Evolutionary conservation across 495 filamentous ascomycete genomes (phyloP), one percentile per base, ranked within the genome.

Genomic region (Xylaria castorea): DNA sequence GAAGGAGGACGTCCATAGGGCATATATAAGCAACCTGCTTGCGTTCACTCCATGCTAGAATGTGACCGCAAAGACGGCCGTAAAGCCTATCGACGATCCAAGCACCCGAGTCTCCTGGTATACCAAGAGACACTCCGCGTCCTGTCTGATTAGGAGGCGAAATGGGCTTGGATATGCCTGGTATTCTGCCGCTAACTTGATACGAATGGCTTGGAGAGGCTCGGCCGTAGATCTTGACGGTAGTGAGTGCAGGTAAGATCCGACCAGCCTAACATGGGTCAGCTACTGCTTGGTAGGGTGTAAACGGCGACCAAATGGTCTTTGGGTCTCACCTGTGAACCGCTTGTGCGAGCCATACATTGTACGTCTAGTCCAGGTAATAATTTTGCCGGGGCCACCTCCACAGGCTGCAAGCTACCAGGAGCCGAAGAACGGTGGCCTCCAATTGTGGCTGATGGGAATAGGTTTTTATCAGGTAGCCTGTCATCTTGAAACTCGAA

Each of bases 61-160:
- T 92, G 74, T 97, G 94, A 20, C 95, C 95, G 78, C 92, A 94
- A 5, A 97, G 90, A 38, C 89, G 88, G n/a, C 93, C 93, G 22
- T 89, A 85, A 8, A 88, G 86, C 69, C 93, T 92, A 73, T 97
- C 93, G 69, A 97, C 91, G 20, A 98, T 88, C 95, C 95, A 98
- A 22, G 95, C 94, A 20, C 95, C 95, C 14, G 92, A 95, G 79
- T 98, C 95, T 25, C 95, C 95, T 30, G 93, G 94, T 51, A 94
- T 91, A n/a, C 87, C 86, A 66, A 89, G 82, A 12, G 84, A 75
- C 1, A 76, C 73, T 1, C 25, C 67, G 25, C 30, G 70, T 50
- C 63, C 42, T 48, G 4, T 27, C 27, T 67, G 70, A 16, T 61
- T 67, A 11, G 70, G 70, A 9, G 63, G 51, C 1, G 46, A 9